Conservation (phyloP, 805 yeast genomes). For the Clavispora phyllophila region DNA sequence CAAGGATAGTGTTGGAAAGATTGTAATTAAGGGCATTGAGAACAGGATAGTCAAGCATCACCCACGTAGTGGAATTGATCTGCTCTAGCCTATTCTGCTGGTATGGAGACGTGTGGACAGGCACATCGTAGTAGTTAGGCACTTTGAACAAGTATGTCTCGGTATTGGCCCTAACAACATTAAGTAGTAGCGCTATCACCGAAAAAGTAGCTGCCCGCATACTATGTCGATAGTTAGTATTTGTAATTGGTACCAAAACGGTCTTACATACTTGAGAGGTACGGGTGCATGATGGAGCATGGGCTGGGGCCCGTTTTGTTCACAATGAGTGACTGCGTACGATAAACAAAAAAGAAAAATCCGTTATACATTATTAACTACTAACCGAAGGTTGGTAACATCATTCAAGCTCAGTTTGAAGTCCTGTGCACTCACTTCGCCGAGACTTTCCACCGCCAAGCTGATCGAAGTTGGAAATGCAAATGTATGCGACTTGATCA, state of each 20-base stretch:
- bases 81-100: background rate
- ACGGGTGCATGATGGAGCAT: too few relatives aligned
- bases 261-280: background rate
- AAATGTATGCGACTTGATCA: slow-evolving; percentile 4
- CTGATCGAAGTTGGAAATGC: slow-evolving; percentile 4
- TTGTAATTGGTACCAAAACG: background rate
- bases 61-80: slow-evolving; percentile 11
- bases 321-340: too few relatives aligned
- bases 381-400: background rate
- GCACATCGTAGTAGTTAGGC: slow-evolving; percentile 34
- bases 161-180: slow-evolving; percentile 27
- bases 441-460: slow-evolving; percentile 3
- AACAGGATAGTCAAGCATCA: slow-evolving; percentile 12
- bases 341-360: too few relatives aligned
- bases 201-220: background rate
- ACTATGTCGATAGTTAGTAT: background rate
- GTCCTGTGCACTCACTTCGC: background rate
- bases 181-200: background rate
- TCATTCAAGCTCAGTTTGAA: background rate
- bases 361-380: background rate
- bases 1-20: slow-evolving; percentile 2
- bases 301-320: too few relatives aligned
- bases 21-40: slow-evolving; percentile 6
- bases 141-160: slow-evolving; percentile 28
- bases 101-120: slow-evolving; percentile 4